Base-by-base conservation (phyloP, 2,329 filamentous ascomycete genomes). In the Fusarium tricinctum region DNA sequence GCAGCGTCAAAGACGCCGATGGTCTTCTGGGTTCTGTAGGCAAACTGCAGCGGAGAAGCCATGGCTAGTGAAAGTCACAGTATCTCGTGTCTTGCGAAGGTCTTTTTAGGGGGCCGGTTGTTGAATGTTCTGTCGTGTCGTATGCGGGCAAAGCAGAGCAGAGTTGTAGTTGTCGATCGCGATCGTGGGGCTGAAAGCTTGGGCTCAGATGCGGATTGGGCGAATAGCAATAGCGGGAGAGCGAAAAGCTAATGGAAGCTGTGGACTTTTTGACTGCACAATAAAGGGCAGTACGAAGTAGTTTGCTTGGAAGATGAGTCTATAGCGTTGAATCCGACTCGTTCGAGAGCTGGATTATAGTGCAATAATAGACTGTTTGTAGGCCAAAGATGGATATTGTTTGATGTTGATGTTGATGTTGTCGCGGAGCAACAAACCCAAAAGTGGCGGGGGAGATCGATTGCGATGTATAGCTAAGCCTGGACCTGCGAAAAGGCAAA, bases 41-140 rank as follows among this genome's bases (percentile, higher is more conserved):
- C 93, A 89, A 97, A 92, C 89, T 97, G 95, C 84, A 95, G 91
- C 78, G 92, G 90, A 86, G 86, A 90, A 81, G 93, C 92, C 94
- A 97, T 97, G 88, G 90, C 92, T 94, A 94, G 88, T 90, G 78
- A 93, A 94, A 94, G 91, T 86, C 91, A 93, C 92, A 92, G 90
- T 68, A 67, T 77, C 77, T 77, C 74, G 69, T 70, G 73, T 74
- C 70, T 73, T 75, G 67, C 68, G 62, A 45, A 54, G 58, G 69
- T 69, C 70, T 68, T 74, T 70, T 66, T 73, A 67, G 74, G 69
- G 71, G 58, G 69, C 23, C 23, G 68, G 55, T 66, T 54, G 59
- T 70, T 70, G 70, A 73, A 69, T 70, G 70, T 74, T 76, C 69
- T 74, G 43, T 73, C 58, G 60, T 59, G 48, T 71, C 70, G 70